Evolutionary conservation across 2,329 filamentous ascomycete genomes (phyloP).

Genomic region (Rhexocercosporidium sp.): DNA sequence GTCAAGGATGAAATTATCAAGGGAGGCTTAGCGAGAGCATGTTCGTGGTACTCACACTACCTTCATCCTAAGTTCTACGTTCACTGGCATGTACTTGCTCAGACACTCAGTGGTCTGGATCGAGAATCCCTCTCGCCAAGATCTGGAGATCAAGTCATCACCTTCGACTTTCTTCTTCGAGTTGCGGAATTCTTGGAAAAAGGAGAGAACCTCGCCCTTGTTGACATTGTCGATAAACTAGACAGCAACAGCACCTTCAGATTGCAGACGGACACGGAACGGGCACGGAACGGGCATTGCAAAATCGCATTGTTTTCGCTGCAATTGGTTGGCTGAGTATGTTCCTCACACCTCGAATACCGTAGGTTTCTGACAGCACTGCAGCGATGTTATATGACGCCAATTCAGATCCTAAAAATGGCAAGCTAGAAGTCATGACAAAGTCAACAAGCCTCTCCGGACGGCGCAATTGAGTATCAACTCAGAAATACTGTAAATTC

Average conservation of each 20-base stretch:
- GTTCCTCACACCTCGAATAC: neutral
- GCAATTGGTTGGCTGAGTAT: neutral
- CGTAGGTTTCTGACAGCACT: neutral
- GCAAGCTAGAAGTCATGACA: neutral
- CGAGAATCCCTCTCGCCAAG: neutral
- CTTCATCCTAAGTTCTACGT: neutral
- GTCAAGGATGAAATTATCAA: neutral
- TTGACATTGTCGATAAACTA: neutral
- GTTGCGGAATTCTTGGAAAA: neutral
- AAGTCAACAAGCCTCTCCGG: neutral
- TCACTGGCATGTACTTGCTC: neutral
- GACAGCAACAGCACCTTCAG: neutral
- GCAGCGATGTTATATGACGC: neutral
- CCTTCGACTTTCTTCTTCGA: neutral
- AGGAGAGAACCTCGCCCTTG: neutral
- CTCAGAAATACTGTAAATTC: neutral
- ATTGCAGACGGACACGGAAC: neutral
- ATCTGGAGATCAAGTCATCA: neutral
- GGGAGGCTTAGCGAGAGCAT: neutral
- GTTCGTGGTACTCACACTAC: neutral
- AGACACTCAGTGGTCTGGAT: neutral
- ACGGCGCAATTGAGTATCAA: neutral
- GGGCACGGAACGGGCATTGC: neutral
- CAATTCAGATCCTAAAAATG: neutral
- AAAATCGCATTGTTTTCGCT: neutral